A percentile compares a stretch with the other conserved stretches of the same genome.
Conservation (phyloP, 352 stramenopile species). For the Halophytophthora polymorphica region DNA sequence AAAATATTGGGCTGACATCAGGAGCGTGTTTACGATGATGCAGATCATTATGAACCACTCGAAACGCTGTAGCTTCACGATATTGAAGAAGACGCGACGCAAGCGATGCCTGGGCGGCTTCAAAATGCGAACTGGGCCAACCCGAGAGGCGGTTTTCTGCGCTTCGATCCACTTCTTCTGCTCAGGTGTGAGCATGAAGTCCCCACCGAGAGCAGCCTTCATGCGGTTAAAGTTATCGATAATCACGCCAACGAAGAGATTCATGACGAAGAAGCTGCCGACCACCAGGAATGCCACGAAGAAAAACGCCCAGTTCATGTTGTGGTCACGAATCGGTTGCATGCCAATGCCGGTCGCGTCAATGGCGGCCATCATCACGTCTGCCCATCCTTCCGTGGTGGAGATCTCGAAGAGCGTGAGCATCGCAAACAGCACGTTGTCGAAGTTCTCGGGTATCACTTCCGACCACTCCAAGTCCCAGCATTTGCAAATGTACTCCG, state of each 20-base stretch:
- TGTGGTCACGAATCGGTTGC: slow-evolving; percentile 89
- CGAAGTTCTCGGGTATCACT: slow-evolving; percentile 70
- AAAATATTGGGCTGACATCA: slow-evolving; percentile 83
- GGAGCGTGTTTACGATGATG: slow-evolving; percentile 83
- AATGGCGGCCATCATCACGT: slow-evolving; percentile 90
- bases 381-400: slow-evolving; percentile 90
- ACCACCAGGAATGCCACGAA: slow-evolving; percentile 92
- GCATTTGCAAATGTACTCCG: slow-evolving; percentile 68
- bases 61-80: slow-evolving; percentile 64
- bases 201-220: slow-evolving; percentile 61
- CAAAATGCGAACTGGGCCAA: slow-evolving; percentile 53
- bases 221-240: slow-evolving; percentile 93
- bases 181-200: slow-evolving; percentile 79
- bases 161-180: slow-evolving; percentile 88
- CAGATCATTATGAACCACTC: slow-evolving; percentile 81
- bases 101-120: slow-evolving; percentile 47
- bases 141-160: slow-evolving; percentile 47
- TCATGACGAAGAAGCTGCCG: slow-evolving; percentile 92
- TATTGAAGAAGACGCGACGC: slow-evolving; percentile 57
- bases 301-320: slow-evolving; percentile 76
- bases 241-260: slow-evolving; percentile 93
- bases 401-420: slow-evolving; percentile 92
- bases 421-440: slow-evolving; percentile 83
- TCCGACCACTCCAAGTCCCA: slow-evolving; percentile 44
- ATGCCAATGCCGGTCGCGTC: slow-evolving; percentile 89